Evolutionary conservation across 2,329 filamentous ascomycete species (phyloP).

Genomic region (Fusarium oligoseptatum): DNA sequence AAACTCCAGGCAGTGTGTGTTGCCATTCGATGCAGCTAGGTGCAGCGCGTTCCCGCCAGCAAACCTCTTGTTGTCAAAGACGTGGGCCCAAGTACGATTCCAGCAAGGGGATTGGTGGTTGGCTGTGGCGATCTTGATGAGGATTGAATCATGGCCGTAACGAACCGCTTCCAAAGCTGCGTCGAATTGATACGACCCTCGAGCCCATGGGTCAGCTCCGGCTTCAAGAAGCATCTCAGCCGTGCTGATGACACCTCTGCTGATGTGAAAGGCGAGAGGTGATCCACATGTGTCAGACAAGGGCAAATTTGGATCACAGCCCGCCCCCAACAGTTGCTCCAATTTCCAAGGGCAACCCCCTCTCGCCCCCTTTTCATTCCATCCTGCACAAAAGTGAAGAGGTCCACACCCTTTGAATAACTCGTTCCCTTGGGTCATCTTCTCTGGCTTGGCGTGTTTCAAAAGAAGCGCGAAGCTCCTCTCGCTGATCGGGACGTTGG

Average conservation of each 20-base stretch:
- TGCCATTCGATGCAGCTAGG: not conserved
- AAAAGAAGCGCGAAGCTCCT: not conserved
- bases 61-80: not conserved
- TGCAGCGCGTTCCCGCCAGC: conserved; percentile 6
- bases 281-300: not conserved
- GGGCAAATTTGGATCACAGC: not conserved
- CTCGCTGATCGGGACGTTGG: not conserved
- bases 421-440: not conserved
- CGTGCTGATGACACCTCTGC: not conserved
- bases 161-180: not conserved
- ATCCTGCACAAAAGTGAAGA: not conserved
- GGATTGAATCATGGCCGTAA: not conserved
- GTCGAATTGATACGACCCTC: not conserved
- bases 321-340: not conserved
- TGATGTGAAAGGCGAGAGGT: not conserved
- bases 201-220: conserved; percentile 17
- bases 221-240: not conserved
- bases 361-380: too few species aligned
- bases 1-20: not conserved
- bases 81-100: not conserved
- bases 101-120: not conserved
- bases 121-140: not conserved
- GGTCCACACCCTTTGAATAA: rapidly evolving
- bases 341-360: not conserved
- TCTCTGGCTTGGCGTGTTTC: not conserved